Base-by-base conservation (phyloP, 805 yeast species). In the Kazachstania taianensis region DNA sequence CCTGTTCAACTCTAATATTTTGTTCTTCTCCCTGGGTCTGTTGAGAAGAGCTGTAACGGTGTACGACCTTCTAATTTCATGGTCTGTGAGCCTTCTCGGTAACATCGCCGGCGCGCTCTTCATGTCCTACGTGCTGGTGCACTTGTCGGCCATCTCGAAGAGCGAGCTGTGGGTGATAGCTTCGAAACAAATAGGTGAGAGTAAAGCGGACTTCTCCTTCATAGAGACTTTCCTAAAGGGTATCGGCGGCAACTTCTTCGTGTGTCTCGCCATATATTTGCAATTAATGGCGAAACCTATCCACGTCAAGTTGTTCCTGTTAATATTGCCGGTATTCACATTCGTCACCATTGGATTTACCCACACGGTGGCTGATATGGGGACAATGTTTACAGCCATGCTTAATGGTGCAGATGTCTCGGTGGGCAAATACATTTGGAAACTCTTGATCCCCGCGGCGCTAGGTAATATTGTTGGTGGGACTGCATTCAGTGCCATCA, bases 391-490 rank as follows among this genome's bases (percentile, higher is more conserved):
- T 7, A 71, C 75, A 43, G 94, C 83, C 0, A 57, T 81, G 51
- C 65, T 81, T 32, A 80, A 79, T 55, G 73, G 78, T 12, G 81
- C 83, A 1, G 68, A 73, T 2, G 61, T 77, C 7, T 63, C 78
- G 0, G 83, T 80, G 25, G 81, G 77, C 0, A 56, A 60, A 7
- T 78, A 75, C 39, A 73, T 79, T 8, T 82, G 92, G 94, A 81
- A 75, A 51, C 59, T 78, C 1, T 61, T 81, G 46, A 59, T 83
- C 7, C 83, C 94, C 1, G 84, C 78, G 0, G 67, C 76, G 1
- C 45, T 83, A 10, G 94, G 94, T 0, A 83, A 83, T 52, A 71
- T 78, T 1, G 66, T 83, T 20, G 94, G 94, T n/a, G 94, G 94
- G 0, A 52, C 69, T 1, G 63, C 72, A 20, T 83, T 83, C 53